A percentile compares a stretch with the other conserved stretches of the same genome.
These are phyloP conservation scores for Luvunga scandens DNA, from an alignment of 345 rosid species.

Conservation along the genomic window DNA sequence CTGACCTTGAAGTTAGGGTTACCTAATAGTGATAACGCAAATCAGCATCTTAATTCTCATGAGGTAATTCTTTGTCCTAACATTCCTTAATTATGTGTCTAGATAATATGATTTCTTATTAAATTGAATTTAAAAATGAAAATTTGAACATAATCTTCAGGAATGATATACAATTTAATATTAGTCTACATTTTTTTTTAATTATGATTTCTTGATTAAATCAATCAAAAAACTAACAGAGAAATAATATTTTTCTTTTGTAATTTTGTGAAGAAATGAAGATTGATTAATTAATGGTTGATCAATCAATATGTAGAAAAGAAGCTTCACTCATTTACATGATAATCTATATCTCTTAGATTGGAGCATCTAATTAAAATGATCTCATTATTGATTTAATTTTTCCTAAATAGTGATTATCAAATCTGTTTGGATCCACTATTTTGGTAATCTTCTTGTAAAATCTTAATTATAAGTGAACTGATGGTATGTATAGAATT, in stretches of 20 bases:
- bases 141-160: not conserved
- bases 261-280: not conserved
- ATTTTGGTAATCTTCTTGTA: not conserved
- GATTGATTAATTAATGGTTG: not conserved
- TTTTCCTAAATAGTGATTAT: not conserved
- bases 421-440: not conserved
- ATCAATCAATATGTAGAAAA: not conserved
- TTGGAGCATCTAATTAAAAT: not conserved
- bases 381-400: not conserved
- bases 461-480: not conserved
- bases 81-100: not conserved
- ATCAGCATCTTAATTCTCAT: not conserved
- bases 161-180: not conserved
- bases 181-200: too few relatives aligned
- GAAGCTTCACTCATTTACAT: not conserved
- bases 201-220: not conserved
- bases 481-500: not conserved
- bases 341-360: not conserved
- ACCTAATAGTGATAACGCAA: not conserved
- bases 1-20: conserved; percentile 7
- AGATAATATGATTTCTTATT: not conserved
- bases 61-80: not conserved
- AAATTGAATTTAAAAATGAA: not conserved
- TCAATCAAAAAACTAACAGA: too few relatives aligned
- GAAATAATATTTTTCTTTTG: not conserved